Evolutionary conservation across 2,329 filamentous ascomycete genomes (phyloP), one percentile per base, ranked within the genome.

Genomic region (Ophiocordyceps polyrhachis-furcata): DNA sequence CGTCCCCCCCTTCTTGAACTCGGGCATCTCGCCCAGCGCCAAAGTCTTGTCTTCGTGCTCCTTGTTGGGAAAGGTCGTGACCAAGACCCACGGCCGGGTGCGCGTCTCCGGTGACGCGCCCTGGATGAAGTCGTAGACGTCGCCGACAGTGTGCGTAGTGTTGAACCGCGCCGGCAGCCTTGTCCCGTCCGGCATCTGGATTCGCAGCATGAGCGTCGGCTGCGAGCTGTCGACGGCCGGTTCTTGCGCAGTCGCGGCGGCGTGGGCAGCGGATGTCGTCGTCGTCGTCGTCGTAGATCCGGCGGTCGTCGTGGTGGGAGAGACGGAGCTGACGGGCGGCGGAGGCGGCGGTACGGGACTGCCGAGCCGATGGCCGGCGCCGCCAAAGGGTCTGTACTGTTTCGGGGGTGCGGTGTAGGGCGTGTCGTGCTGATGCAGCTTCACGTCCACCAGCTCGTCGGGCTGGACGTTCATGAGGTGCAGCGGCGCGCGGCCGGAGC

Each of bases 31-130:
- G 6, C 73, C 72, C 25, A 81, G 57, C 1, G 71, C 67, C 43
- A 73, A 53, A 9, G 58, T 61, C 60, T 79, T 79, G 54, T 91
- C 82, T 2, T 71, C 78, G 50, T 89, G 73, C 45, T 89, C 81
- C 63, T 85, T 87, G 55, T 76, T 85, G 5, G 84, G 84, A 60
- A 91, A 91, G 0, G 83, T 89, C 0, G 84, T 91, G 50, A 81
- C 82, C 40, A 93, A 66, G 3, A 84, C 80, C 69, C 81, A 91
- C 4, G 69, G 53, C n/a, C 83, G 71, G 37, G 62, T 56, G 28
- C 65, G 64, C 43, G 73, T 71, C 7, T 69, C 70, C 0, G 76
- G 58, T 23, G 73, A 79, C 0, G 82, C 72, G n/a, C 71, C 68
- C 47, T 74, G 66, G 48, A 89, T 75, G 53, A 89, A 89, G 9